Evolutionary conservation across 345 rosid genomes (phyloP), one percentile per base, ranked within the genome.

Genomic region (Limnanthes douglasii): DNA sequence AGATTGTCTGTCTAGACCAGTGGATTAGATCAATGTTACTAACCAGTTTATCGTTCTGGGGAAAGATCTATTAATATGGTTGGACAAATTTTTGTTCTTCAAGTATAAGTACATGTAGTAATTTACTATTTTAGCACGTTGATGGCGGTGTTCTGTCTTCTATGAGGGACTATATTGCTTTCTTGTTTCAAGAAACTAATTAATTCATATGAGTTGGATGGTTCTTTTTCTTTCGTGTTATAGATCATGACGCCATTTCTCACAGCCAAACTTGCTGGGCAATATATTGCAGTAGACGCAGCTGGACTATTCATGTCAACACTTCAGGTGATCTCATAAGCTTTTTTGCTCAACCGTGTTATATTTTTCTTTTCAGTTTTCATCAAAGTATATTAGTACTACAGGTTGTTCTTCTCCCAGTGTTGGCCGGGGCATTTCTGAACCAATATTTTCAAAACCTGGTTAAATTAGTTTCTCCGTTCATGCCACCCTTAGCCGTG

Each of bases 371-470:
- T 26, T 12, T 2, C n/a, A 8, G 30, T 26, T 26, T 26, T 26
- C 30, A 12, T 2, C 30, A 12, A 2, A 2, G 8, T 9, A 2
- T 26, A 6, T 2, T 13, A 27, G 14, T 31, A 32, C 20, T 14
- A 31, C 69, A 88, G 90, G 95, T 78, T 19, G 86, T 78, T 47
- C 86, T 82, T 63, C 80, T 88, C 55, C 95, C 95, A 29, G 95
- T 82, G 11, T 39, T 88, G 45, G 86, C 53, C 4, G 94, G 90
- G 53, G 76, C 90, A 30, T 74, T 82, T 51, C 54, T 82, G 24
- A 82, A 82, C 46, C 88, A 82, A 37, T 82, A 82, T 69, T 78
- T 78, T 49, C 48, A 62, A 31, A 59, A 61, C 48, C 19, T 78
- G 51, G 95, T 82, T 50, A 71, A 75, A 51, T 54, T 73, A 46